phyloP scores from a whole-genome alignment of 306 rosid species.

The Lagenaria siceraria region DNA sequence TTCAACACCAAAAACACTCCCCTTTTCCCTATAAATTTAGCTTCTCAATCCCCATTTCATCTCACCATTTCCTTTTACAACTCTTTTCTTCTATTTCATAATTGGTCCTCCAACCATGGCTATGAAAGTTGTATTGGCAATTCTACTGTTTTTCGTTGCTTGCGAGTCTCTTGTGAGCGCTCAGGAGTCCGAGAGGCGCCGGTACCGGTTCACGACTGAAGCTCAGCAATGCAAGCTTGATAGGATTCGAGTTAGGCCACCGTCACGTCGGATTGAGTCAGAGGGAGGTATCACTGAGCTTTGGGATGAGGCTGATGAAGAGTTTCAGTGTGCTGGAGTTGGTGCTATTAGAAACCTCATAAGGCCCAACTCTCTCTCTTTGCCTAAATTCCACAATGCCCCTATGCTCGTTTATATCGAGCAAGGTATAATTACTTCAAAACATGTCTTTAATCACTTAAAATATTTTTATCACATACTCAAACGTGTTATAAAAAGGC shows the following conservation, averaged over 20 bases:
- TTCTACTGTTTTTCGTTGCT: slow-evolving; percentile 1
- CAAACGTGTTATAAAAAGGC: too few species aligned
- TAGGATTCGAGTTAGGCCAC: background rate
- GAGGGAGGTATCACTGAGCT: slow-evolving; percentile 15
- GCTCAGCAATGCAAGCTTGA: slow-evolving; percentile 14
- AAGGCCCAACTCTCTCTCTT: slow-evolving; percentile 1
- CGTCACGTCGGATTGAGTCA: slow-evolving; percentile 3
- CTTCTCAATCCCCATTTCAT: background rate
- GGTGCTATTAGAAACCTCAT: background rate
- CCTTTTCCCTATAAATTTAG: background rate
- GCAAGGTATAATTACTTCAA: background rate
- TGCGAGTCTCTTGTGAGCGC: background rate
- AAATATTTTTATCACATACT: too few species aligned
- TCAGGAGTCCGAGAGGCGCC: background rate
- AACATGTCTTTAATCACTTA: background rate
- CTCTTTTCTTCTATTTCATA: too few species aligned
- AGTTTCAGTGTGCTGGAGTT: slow-evolving; percentile 16
- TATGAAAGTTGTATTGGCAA: background rate
- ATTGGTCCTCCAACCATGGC: slow-evolving; percentile 3
- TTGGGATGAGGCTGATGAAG: slow-evolving; percentile 8
- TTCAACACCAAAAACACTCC: background rate
- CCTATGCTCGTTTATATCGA: slow-evolving; percentile 12
- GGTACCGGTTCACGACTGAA: background rate
- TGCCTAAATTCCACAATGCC: slow-evolving; percentile 10
- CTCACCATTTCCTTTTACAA: too few species aligned